These are phyloP conservation scores for Berkeleyomyces rouxiae DNA, from an alignment of 2,329 filamentous ascomycete genomes.

Conservation along the genomic window DNA sequence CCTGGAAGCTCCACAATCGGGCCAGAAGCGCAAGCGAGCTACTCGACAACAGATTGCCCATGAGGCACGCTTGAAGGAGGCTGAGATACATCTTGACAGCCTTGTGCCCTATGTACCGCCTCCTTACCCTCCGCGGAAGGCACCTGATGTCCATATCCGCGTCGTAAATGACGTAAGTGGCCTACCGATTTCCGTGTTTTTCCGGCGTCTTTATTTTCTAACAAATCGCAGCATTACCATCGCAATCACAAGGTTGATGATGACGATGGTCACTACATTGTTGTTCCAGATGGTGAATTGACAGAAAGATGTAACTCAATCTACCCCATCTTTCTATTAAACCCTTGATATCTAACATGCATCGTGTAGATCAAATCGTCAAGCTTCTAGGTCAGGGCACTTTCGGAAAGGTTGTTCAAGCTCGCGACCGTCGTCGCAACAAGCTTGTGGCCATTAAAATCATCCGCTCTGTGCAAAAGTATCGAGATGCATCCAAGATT, in stretches of 20 bases:
- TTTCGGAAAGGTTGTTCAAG: conserved; percentile 95
- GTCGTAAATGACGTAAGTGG: conserved; percentile 46
- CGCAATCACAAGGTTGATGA: conserved; percentile 71
- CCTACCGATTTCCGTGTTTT: neutral
- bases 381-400: conserved; percentile 90
- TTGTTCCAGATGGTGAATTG: conserved; percentile 68
- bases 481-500: conserved; percentile 87
- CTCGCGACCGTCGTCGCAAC: conserved; percentile 60
- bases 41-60: conserved; percentile 59
- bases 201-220: neutral
- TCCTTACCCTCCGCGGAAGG: conserved; percentile 77
- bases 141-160: conserved; percentile 54
- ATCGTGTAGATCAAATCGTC: conserved; percentile 57
- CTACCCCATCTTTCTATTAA: neutral
- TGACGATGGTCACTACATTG: conserved; percentile 93
- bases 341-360: neutral
- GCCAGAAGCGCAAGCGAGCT: conserved; percentile 80
- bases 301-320: conserved; percentile 62
- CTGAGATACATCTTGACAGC: conserved; percentile 52
- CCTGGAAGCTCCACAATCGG: conserved; percentile 42
- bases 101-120: conserved; percentile 73
- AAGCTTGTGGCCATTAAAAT: conserved; percentile 89
- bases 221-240: conserved; percentile 22
- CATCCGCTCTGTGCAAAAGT: conserved; percentile 95
- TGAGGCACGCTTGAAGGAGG: conserved; percentile 62